Evolutionary conservation across 2,329 filamentous ascomycete species (phyloP).

Genomic region (Emydomyces testavorans): DNA sequence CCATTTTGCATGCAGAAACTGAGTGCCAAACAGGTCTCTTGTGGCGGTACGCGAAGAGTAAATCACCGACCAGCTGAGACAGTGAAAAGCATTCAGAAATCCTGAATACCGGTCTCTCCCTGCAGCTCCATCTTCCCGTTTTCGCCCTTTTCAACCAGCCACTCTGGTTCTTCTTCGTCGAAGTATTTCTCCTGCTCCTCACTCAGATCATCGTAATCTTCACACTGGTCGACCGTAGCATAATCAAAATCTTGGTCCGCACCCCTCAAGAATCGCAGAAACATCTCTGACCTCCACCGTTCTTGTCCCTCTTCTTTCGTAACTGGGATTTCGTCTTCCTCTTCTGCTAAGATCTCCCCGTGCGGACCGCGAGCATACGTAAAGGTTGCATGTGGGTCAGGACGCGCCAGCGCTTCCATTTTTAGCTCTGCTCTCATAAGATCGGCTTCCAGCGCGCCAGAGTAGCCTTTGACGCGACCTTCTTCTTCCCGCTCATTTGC

Average conservation of each 20-base stretch:
- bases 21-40: no score
- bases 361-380: constrained; percentile 41
- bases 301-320: constrained; percentile 55
- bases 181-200: constrained; percentile 66
- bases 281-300: constrained; percentile 62
- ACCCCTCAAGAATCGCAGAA: constrained; percentile 61
- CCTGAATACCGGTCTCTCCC: constrained; percentile 61
- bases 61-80: no score
- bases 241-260: constrained; percentile 74
- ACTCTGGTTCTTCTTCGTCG: constrained; percentile 63
- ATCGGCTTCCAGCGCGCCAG: constrained; percentile 65
- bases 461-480: constrained; percentile 63
- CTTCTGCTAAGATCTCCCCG: constrained; percentile 48
- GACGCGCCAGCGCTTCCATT: constrained; percentile 50
- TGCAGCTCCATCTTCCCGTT: constrained; percentile 22
- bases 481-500: constrained; percentile 61
- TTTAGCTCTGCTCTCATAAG: constrained; percentile 65
- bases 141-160: constrained; percentile 42
- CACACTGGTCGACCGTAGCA: constrained; percentile 54
- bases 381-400: constrained; percentile 41
- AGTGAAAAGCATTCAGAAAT: constrained; percentile 49
- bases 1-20: no score
- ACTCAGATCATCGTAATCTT: constrained; percentile 57
- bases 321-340: constrained; percentile 45
- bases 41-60: no score